Evolutionary conservation across 2,329 filamentous ascomycete genomes (phyloP).

Genomic region (Chalaropsis thielavioides): DNA sequence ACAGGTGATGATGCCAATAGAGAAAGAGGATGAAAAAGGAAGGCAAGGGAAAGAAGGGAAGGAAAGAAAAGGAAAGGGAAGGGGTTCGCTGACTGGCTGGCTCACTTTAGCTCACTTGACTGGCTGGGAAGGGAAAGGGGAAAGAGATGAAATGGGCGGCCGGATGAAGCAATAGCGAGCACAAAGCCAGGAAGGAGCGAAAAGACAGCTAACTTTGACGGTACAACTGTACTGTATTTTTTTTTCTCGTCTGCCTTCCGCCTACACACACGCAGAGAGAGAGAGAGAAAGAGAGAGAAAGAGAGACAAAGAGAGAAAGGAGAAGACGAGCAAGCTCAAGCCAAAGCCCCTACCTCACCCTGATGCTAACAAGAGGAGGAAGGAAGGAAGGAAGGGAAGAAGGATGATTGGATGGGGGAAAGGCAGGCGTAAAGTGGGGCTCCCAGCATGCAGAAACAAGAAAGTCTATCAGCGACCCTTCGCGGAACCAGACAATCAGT

Average conservation of each 20-base stretch:
- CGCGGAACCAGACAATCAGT: background rate
- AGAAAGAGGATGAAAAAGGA: slow-evolving; percentile 1
- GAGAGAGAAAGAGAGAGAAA: too few relatives aligned
- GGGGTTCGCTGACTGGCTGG: background rate
- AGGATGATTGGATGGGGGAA: background rate
- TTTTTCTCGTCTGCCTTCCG: background rate
- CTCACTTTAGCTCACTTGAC: too few relatives aligned
- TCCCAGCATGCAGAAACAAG: background rate
- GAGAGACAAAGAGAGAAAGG: too few relatives aligned
- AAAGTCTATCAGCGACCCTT: background rate
- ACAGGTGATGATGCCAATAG: background rate
- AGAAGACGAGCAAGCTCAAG: too few relatives aligned
- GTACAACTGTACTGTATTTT: background rate
- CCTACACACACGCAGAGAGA: too few relatives aligned
- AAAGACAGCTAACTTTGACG: background rate
- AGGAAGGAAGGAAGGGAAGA: background rate
- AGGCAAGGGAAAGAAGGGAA: background rate
- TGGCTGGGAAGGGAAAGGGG: background rate
- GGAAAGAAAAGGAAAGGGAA: background rate
- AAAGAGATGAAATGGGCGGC: slow-evolving; percentile 6
- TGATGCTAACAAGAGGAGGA: background rate
- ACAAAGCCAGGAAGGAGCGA: background rate
- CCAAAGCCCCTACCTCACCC: background rate
- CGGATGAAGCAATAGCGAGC: background rate
- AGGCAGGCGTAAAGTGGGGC: background rate